phyloP scores from a whole-genome alignment of 495 filamentous ascomycete species.

The Lindgomyces ingoldianus region DNA sequence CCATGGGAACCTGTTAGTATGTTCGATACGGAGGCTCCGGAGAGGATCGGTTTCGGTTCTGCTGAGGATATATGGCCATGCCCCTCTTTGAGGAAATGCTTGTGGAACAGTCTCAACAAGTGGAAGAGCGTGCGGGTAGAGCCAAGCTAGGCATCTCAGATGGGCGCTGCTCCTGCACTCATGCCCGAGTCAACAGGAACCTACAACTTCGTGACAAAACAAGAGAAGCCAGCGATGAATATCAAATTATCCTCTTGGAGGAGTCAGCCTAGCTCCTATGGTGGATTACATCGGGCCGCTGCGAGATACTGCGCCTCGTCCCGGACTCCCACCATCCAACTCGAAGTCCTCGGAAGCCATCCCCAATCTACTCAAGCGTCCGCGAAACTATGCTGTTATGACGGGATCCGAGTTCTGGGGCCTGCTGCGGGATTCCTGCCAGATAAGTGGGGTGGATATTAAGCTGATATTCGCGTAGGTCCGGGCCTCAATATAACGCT shows the following conservation, averaged over 20 bases:
- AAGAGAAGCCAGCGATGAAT: not conserved
- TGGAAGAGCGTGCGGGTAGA: too few species aligned
- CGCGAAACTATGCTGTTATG: not conserved
- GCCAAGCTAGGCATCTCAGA: too few species aligned
- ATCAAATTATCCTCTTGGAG: not conserved
- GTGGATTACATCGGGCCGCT: not conserved
- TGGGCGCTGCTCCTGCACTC: too few species aligned
- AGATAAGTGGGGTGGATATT: slow-evolving; percentile 23
- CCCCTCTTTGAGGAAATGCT: too few species aligned
- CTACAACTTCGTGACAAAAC: too few species aligned
- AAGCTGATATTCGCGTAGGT: slow-evolving; percentile 7
- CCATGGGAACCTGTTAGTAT: too few species aligned
- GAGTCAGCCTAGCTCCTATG: not conserved
- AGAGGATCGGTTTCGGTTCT: too few species aligned
- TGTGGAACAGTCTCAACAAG: too few species aligned
- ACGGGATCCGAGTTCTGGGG: not conserved
- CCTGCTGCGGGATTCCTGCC: slow-evolving; percentile 3
- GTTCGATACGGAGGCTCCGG: too few species aligned
- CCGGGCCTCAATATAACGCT: slow-evolving; percentile 11
- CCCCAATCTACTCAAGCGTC: slow-evolving; percentile 13
- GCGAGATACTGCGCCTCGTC: slow-evolving; percentile 4
- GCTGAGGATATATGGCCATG: too few species aligned
- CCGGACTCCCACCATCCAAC: not conserved
- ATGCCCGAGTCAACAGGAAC: too few species aligned
- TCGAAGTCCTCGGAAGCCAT: slow-evolving; percentile 13